These are phyloP conservation scores for Yamadazyma kitorensis DNA, from an alignment of 805 yeast species.

Conservation along the genomic window DNA sequence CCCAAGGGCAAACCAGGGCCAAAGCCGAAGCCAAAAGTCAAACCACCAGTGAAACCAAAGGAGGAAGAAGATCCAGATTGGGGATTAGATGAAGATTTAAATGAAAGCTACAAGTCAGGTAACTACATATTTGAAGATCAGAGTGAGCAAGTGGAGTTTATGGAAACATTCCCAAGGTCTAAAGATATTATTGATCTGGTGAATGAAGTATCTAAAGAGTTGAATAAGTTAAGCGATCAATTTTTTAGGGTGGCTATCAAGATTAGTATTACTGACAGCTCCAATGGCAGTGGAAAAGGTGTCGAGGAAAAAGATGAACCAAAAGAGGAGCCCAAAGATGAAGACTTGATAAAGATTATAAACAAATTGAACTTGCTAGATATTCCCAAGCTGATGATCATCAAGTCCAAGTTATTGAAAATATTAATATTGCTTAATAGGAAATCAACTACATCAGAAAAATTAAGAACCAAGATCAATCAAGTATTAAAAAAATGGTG, in stretches of 20 bases:
- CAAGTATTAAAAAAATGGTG: slow-evolving; percentile 20
- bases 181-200: slow-evolving; percentile 20
- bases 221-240: slow-evolving; percentile 6
- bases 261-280: neutral
- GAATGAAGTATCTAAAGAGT: slow-evolving; percentile 14
- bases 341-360: slow-evolving; percentile 13
- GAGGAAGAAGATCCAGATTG: slow-evolving; percentile 33
- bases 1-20: slow-evolving; percentile 9
- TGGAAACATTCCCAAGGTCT: slow-evolving; percentile 22
- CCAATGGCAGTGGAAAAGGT: neutral
- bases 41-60: slow-evolving; percentile 10
- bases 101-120: slow-evolving; percentile 21
- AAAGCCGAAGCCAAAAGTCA: slow-evolving; percentile 3
- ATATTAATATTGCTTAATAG: slow-evolving; percentile 30
- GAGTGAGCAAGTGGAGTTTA: slow-evolving; percentile 26
- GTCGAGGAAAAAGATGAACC: slow-evolving; percentile 1
- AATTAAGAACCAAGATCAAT: slow-evolving; percentile 9
- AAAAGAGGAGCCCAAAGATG: slow-evolving; percentile 14
- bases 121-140: slow-evolving; percentile 35
- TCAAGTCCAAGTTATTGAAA: slow-evolving; percentile 29
- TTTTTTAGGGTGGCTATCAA: slow-evolving; percentile 2
- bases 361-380: slow-evolving; percentile 16
- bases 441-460: slow-evolving; percentile 9
- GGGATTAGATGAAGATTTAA: slow-evolving; percentile 41
- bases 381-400: slow-evolving; percentile 27